phyloP scores from a whole-genome alignment of 1,284 basidiomycete genomes.

The Sanguinoderma infundibulare region DNA sequence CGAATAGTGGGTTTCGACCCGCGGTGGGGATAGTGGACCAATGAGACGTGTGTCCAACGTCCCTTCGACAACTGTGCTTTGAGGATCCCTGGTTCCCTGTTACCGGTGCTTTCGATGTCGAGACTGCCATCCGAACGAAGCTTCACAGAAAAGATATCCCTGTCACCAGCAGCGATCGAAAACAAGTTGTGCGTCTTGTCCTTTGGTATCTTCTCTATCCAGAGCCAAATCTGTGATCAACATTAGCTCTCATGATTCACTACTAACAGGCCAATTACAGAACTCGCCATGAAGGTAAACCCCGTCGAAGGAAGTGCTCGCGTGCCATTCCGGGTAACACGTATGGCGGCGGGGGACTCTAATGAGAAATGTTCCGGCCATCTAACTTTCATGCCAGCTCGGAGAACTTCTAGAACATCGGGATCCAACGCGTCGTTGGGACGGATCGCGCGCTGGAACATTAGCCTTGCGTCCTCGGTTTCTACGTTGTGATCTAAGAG shows the following conservation, averaged over 20 bases:
- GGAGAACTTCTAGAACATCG: constrained; percentile 70
- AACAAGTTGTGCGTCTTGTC: constrained; percentile 49
- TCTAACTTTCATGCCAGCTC: constrained; percentile 66
- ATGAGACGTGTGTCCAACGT: constrained; percentile 71
- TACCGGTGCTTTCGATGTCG: constrained; percentile 50
- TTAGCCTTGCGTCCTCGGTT: constrained; percentile 57
- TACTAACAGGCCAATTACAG: background rate
- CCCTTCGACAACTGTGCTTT: constrained; percentile 51
- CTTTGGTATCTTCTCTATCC: constrained; percentile 61
- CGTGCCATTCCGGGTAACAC: constrained; percentile 45
- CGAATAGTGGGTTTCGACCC: constrained; percentile 62
- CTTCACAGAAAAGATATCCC: constrained; percentile 47
- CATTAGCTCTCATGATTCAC: constrained; percentile 14
- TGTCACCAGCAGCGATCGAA: constrained; percentile 42
- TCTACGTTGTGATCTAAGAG: constrained; percentile 74
- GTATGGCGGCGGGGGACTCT: constrained; percentile 55
- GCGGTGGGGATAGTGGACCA: constrained; percentile 66
- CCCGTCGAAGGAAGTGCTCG: constrained; percentile 61
- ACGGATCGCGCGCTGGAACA: constrained; percentile 64
- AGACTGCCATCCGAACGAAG: constrained; percentile 62
- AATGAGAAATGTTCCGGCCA: constrained; percentile 80
- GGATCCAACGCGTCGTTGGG: constrained; percentile 47
- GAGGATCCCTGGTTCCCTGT: constrained; percentile 45
- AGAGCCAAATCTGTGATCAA: constrained; percentile 64
- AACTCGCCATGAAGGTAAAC: constrained; percentile 68